A percentile compares a stretch with the other conserved stretches of the same genome.
phyloP scores from a whole-genome alignment of 148 eudicot genomes.

The Dysphania ambrosioides region DNA sequence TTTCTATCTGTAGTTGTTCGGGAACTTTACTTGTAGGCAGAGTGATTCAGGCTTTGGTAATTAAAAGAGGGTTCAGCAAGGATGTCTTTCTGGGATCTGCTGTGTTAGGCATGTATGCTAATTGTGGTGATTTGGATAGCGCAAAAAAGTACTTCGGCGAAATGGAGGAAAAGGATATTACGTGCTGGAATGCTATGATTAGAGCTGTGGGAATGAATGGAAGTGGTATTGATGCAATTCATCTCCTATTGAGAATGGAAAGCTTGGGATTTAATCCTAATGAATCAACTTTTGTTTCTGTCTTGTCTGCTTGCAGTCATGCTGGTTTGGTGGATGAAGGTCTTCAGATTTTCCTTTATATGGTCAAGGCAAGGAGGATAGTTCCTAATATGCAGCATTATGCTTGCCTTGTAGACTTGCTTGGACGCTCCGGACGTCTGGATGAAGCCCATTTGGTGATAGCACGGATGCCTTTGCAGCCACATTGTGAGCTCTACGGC shows the following conservation, averaged over 20 bases:
- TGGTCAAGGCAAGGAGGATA: slow-evolving; percentile 36
- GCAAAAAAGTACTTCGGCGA: slow-evolving; percentile 34
- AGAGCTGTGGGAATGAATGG: slow-evolving; percentile 49
- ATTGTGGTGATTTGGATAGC: slow-evolving; percentile 35
- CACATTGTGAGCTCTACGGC: slow-evolving; percentile 35
- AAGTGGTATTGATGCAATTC: slow-evolving; percentile 37
- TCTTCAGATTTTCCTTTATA: slow-evolving; percentile 35
- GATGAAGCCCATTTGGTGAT: slow-evolving; percentile 43
- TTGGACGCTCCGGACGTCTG: slow-evolving; percentile 50
- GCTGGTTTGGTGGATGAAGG: slow-evolving; percentile 49
- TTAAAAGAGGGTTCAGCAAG: slow-evolving; percentile 38
- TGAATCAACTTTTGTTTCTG: slow-evolving; percentile 49
- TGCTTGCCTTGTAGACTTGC: slow-evolving; percentile 53
- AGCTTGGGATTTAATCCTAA: slow-evolving; percentile 35
- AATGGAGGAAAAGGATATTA: slow-evolving; percentile 46
- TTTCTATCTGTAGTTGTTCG: slow-evolving; percentile 38
- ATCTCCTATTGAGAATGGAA: slow-evolving; percentile 38
- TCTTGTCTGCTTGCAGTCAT: slow-evolving; percentile 56
- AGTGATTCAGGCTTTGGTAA: slow-evolving; percentile 34
- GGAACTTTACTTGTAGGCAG: slow-evolving; percentile 46
- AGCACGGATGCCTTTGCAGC: slow-evolving; percentile 35
- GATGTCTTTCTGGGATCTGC: slow-evolving; percentile 47
- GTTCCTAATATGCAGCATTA: slow-evolving; percentile 46
- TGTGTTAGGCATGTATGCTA: slow-evolving; percentile 48
- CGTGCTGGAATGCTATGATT: slow-evolving; percentile 57